A percentile compares a stretch with the other conserved stretches of the same genome.
Evolutionary conservation across 2,329 filamentous ascomycete genomes (phyloP).

Genomic region (Orbilia javanica): DNA sequence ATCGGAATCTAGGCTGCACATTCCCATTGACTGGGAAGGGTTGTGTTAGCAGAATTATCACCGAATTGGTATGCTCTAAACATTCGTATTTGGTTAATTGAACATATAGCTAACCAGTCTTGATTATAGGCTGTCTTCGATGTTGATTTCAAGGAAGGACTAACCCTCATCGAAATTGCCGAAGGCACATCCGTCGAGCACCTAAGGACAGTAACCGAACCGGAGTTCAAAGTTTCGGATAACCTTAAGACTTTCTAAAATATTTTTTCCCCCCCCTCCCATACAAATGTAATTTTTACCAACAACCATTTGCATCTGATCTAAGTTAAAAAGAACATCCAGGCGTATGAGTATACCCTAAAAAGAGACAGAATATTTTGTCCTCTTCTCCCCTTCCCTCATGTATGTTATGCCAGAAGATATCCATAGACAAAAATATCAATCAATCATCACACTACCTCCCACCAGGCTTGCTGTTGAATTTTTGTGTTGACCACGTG

Average conservation of each 20-base stretch:
- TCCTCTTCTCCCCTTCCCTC: neutral
- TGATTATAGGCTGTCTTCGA: slow-evolving; percentile 75
- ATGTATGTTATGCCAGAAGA: slow-evolving; percentile 9
- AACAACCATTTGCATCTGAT: neutral
- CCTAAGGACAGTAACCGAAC: slow-evolving; percentile 77
- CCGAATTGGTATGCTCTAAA: slow-evolving; percentile 73
- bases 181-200: slow-evolving; percentile 77
- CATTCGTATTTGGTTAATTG: slow-evolving; percentile 9
- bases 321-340: neutral
- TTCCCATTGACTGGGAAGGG: slow-evolving; percentile 76
- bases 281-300: neutral
- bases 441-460: neutral
- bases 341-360: neutral
- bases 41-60: slow-evolving; percentile 79
- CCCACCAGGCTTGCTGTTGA: neutral
- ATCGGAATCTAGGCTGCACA: slow-evolving; percentile 67
- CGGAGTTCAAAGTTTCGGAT: slow-evolving; percentile 74
- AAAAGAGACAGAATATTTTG: neutral
- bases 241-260: slow-evolving; percentile 71
- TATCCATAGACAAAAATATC: slow-evolving; percentile 21
- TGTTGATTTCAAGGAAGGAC: slow-evolving; percentile 73
- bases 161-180: slow-evolving; percentile 79
- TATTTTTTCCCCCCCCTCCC: slow-evolving; percentile 48
- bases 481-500: slow-evolving; percentile 41
- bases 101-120: neutral